Evolutionary conservation across 805 yeast species (phyloP).

Genomic region (Henningerozyma blattae): DNA sequence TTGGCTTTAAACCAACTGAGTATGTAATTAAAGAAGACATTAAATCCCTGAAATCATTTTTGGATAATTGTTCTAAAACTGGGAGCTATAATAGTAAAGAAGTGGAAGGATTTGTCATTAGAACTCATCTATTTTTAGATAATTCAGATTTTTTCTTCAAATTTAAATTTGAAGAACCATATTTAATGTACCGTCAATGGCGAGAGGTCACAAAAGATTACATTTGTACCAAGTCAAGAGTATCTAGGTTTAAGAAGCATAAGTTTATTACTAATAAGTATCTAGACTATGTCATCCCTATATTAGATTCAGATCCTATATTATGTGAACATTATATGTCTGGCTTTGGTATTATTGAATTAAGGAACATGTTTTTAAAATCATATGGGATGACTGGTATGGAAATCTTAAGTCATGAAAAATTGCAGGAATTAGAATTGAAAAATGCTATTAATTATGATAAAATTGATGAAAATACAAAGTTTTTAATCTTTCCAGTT

Average conservation of each 20-base stretch:
- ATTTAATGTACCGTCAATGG: constrained; percentile 78
- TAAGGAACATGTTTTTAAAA: constrained; percentile 55
- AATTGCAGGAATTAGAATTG: constrained; percentile 25
- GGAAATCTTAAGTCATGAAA: constrained; percentile 40
- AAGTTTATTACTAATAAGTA: constrained; percentile 53
- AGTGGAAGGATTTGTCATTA: constrained; percentile 86
- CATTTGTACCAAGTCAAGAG: constrained; percentile 26
- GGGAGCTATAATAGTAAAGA: constrained; percentile 66
- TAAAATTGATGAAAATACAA: constrained; percentile 29
- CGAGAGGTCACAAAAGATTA: constrained; percentile 70
- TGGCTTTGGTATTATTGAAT: constrained; percentile 62
- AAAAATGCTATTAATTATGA: constrained; percentile 27
- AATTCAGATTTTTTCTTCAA: constrained; percentile 64
- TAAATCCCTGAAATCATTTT: constrained; percentile 33
- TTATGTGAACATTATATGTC: constrained; percentile 33
- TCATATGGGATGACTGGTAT: constrained; percentile 44
- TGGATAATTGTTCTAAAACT: constrained; percentile 44
- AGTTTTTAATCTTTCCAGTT: constrained; percentile 64
- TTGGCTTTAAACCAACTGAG: constrained; percentile 60
- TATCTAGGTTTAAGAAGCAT: constrained; percentile 37
- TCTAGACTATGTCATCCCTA: constrained; percentile 49
- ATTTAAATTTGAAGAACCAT: constrained; percentile 92
- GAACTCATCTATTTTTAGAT: constrained; percentile 34
- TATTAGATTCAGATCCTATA: constrained; percentile 38
- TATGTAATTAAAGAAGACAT: constrained; percentile 31